phyloP scores from a whole-genome alignment of 441 rosid genomes.

The Melastoma candidum region DNA sequence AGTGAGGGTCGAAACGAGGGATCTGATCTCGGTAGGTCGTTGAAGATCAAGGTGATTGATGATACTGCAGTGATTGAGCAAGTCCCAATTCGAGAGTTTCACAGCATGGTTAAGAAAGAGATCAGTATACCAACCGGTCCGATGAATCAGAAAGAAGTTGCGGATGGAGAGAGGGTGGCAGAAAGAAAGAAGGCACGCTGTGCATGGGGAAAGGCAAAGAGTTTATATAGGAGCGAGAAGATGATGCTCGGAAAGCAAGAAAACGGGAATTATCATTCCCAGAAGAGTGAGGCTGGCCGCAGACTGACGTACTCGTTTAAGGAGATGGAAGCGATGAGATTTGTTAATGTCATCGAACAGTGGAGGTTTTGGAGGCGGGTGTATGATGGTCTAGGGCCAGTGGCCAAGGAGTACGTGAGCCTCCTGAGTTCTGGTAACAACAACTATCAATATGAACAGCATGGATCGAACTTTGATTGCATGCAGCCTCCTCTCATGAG shows the following conservation, averaged over 20 bases:
- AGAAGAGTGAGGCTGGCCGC: too few species aligned
- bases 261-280: conserved; percentile 9
- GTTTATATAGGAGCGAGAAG: conserved; percentile 19
- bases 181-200: conserved; percentile 32
- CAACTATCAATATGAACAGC: conserved; percentile 19
- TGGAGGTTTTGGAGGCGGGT: conserved; percentile 44
- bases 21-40: conserved; percentile 25
- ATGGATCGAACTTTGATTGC: conserved; percentile 21
- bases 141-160: conserved; percentile 27
- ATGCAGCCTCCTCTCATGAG: conserved; percentile 14
- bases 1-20: conserved; percentile 21
- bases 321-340: conserved; percentile 57
- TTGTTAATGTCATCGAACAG: conserved; percentile 46
- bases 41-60: conserved; percentile 51
- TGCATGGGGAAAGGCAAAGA: conserved; percentile 29
- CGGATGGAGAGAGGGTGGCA: neutral
- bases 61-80: conserved; percentile 58
- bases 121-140: conserved; percentile 8
- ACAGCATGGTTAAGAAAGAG: conserved; percentile 23
- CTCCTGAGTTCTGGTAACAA: conserved; percentile 24
- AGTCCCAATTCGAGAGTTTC: conserved; percentile 23
- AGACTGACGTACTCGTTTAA: too few species aligned
- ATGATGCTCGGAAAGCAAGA: conserved; percentile 9
- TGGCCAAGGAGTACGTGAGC: conserved; percentile 41
- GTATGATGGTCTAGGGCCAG: conserved; percentile 41